Evolutionary conservation across 2,329 filamentous ascomycete genomes (phyloP), one percentile per base, ranked within the genome.

Genomic region (Rhynchosporium graminicola): DNA sequence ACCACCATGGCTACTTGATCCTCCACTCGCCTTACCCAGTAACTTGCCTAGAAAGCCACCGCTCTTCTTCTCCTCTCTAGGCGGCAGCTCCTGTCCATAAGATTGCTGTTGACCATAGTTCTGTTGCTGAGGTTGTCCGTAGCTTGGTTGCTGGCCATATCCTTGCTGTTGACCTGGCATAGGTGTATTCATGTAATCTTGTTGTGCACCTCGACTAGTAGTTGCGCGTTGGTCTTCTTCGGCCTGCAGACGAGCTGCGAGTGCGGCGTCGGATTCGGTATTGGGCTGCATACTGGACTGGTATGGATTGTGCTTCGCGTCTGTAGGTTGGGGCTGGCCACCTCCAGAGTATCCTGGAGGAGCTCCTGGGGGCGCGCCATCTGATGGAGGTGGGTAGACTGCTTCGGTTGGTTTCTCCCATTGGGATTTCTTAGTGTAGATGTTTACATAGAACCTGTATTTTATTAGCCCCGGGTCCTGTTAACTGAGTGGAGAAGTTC

Each of bases 391-490:
- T 15, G 83, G 80, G 67, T 84, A 83, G 58, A 86, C 86, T 48
- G 90, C 87, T 59, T 82, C 82, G 43, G 87, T 91, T 20, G 92
- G 92, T 69, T 86, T 88, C 4, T 96, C 90, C 93, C 93, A 97
- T 82, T 94, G 90, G 4, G 93, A 96, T 74, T 89, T 83, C 72
- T 95, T 95, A 67, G 92, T 97, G 76, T 87, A 85, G 65, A 90
- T 85, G 79, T 97, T 95, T 64, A 97, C 90, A 79, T 90, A 97
- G 83, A 95, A 97, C 88, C 89, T 92, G 66, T 7, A 38, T 28
- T 20, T n/a, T 57, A 59, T 74, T 64, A 69, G 60, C n/a, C 5
- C 8, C n/a, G 28, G 6, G 6, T n/a, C 12, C 13, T 4, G 20
- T n/a, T n/a, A n/a, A 43, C 3, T 43, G 9, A n/a, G 40, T 33